phyloP scores from a whole-genome alignment of 257 asterid genomes.

The Rhazya stricta region DNA sequence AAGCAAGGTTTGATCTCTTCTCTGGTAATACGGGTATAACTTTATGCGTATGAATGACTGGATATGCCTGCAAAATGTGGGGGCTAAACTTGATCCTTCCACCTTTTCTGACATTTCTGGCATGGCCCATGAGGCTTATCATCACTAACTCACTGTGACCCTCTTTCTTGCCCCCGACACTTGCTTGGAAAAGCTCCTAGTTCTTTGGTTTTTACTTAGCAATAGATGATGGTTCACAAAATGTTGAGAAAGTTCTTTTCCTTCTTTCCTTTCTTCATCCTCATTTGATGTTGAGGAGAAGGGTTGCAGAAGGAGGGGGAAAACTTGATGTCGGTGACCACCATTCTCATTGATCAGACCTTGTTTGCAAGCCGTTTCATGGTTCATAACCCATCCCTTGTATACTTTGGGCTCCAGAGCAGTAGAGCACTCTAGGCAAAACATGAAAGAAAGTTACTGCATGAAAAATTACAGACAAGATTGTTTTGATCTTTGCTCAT shows the following conservation, averaged over 20 bases:
- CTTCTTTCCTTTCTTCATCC: background rate
- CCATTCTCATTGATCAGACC: background rate
- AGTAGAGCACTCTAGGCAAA: background rate
- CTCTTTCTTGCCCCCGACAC: background rate
- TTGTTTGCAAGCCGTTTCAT: too few species aligned
- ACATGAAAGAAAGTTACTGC: background rate
- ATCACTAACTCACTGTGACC: background rate
- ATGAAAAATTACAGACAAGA: background rate
- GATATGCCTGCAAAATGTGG: background rate
- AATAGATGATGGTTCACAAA: background rate
- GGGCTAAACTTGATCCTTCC: background rate
- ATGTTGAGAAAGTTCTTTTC: background rate
- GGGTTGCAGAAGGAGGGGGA: background rate
- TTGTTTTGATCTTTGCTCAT: background rate
- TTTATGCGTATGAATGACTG: background rate
- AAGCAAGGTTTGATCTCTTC: background rate
- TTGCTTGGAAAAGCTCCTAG: background rate
- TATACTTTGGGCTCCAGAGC: too few species aligned
- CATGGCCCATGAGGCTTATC: background rate
- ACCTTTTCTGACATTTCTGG: background rate
- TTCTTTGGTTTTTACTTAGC: background rate
- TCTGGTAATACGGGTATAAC: background rate
- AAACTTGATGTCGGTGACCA: background rate
- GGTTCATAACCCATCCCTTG: too few species aligned
- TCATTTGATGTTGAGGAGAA: background rate